Percentiles rank a stretch among this genome's conserved stretches.
Evolutionary conservation across 352 stramenopile species (phyloP).

Genomic region (Phytophthora aleatoria): DNA sequence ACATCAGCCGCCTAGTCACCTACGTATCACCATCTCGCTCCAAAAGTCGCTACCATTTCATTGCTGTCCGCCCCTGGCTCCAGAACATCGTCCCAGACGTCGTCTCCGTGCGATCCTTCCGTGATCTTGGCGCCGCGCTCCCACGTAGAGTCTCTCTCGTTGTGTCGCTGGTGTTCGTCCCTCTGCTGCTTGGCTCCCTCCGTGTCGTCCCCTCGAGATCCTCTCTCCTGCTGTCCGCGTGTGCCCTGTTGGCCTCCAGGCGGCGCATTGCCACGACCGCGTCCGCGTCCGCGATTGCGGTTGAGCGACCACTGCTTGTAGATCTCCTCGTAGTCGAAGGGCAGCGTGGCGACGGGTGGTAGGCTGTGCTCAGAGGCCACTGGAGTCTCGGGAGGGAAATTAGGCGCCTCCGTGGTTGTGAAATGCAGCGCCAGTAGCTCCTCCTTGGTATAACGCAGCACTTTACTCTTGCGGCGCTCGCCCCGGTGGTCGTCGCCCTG

Average conservation of each 20-base stretch:
- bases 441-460: constrained; percentile 82
- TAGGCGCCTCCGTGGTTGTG: constrained; percentile 48
- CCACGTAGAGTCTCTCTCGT: constrained; percentile 61
- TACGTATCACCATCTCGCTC: constrained; percentile 4
- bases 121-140: constrained; percentile 53
- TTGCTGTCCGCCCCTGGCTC: constrained; percentile 50
- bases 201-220: constrained; percentile 50
- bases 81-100: constrained; percentile 85
- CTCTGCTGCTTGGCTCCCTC: constrained; percentile 49
- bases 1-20: constrained; percentile 1
- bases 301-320: constrained; percentile 89
- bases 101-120: constrained; percentile 42
- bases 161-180: constrained; percentile 36
- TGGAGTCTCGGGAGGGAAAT: constrained; percentile 64
- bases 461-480: constrained; percentile 77
- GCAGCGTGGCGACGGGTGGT: constrained; percentile 71
- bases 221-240: constrained; percentile 48
- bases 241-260: constrained; percentile 28
- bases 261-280: constrained; percentile 54
- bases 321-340: constrained; percentile 89
- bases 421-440: constrained; percentile 80
- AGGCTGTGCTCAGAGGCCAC: constrained; percentile 72
- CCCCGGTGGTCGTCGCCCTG: constrained; percentile 32
- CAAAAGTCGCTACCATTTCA: constrained; percentile 55
- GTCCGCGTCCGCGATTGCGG: constrained; percentile 76